These are phyloP conservation scores for Chlamydomonas eustigma DNA, from an alignment of 139 green algal genomes.

Conservation along the genomic window DNA sequence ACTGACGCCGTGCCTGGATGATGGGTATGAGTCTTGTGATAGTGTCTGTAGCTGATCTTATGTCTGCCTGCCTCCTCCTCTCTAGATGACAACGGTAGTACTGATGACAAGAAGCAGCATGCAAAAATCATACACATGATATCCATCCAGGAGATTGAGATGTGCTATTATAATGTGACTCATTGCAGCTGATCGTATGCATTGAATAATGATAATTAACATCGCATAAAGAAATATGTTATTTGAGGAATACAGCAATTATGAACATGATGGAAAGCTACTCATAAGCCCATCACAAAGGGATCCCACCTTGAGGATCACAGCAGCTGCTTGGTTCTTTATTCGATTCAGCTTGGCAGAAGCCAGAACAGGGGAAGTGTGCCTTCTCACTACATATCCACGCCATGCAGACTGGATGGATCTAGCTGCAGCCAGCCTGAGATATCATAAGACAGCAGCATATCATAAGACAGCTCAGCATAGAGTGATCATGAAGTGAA, in stretches of 20 bases:
- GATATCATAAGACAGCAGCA: too few species aligned
- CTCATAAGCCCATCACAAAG: background rate
- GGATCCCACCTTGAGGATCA: conserved; percentile 35
- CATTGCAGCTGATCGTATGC: too few species aligned
- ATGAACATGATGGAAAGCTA: background rate
- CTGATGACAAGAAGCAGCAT: too few species aligned
- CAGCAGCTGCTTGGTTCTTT: conserved; percentile 8
- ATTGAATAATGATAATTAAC: too few species aligned
- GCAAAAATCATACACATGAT: too few species aligned
- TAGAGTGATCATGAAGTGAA: too few species aligned
- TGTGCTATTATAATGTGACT: too few species aligned
- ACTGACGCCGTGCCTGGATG: conserved; percentile 2
- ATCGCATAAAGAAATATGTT: too few species aligned
- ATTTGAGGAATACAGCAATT: too few species aligned
- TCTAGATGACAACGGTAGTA: background rate
- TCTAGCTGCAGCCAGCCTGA: conserved; percentile 21
- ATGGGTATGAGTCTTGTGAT: conserved; percentile 9
- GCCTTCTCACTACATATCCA: conserved; percentile 19
- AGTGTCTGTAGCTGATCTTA: too few species aligned
- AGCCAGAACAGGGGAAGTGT: conserved; percentile 12
- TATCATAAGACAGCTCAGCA: too few species aligned
- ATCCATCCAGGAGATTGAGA: too few species aligned
- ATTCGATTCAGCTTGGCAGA: background rate
- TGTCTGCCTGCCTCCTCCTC: background rate
- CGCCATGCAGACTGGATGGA: conserved; percentile 49